Evolutionary conservation across 352 stramenopile species (phyloP).

Genomic region (Phytopythium chamaehyphon): DNA sequence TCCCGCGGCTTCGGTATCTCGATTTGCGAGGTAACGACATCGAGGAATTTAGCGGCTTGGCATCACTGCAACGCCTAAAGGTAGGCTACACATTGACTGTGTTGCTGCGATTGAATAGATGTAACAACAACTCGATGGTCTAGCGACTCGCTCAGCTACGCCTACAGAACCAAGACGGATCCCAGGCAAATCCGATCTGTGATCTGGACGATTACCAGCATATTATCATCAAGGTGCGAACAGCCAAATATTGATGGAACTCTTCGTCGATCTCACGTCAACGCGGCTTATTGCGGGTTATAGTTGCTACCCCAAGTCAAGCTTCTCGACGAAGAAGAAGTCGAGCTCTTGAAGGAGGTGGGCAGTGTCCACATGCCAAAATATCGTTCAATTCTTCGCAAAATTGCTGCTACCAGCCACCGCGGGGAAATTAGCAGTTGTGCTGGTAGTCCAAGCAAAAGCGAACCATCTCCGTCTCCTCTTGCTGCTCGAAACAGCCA

Average conservation of each 20-base stretch:
- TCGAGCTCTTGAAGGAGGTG: slow-evolving; percentile 51
- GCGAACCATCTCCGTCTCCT: not conserved
- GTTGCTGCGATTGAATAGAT: not conserved
- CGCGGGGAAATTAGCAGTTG: not conserved
- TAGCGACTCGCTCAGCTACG: slow-evolving; percentile 56
- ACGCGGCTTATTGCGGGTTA: not conserved
- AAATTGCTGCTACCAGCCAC: slow-evolving; percentile 20
- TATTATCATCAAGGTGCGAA: slow-evolving; percentile 30
- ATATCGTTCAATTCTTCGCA: slow-evolving; percentile 50
- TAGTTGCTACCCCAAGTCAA: slow-evolving; percentile 6
- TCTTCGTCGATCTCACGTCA: not conserved
- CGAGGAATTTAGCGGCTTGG: slow-evolving; percentile 26
- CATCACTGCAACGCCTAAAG: slow-evolving; percentile 48
- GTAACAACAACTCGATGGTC: no score
- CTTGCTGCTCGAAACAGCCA: no score
- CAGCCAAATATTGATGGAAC: not conserved
- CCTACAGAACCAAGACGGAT: slow-evolving; percentile 50
- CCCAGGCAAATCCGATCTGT: slow-evolving; percentile 62
- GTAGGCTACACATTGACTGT: slow-evolving; percentile 12
- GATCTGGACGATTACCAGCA: slow-evolving; percentile 56
- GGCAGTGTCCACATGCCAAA: slow-evolving; percentile 60
- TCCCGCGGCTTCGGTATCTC: slow-evolving; percentile 64
- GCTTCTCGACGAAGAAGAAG: slow-evolving; percentile 71
- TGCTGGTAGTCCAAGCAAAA: slow-evolving; percentile 2
- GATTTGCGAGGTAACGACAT: slow-evolving; percentile 71